phyloP scores from a whole-genome alignment of 192 early-diverging fungal genomes.

The Podila clonocystis region DNA sequence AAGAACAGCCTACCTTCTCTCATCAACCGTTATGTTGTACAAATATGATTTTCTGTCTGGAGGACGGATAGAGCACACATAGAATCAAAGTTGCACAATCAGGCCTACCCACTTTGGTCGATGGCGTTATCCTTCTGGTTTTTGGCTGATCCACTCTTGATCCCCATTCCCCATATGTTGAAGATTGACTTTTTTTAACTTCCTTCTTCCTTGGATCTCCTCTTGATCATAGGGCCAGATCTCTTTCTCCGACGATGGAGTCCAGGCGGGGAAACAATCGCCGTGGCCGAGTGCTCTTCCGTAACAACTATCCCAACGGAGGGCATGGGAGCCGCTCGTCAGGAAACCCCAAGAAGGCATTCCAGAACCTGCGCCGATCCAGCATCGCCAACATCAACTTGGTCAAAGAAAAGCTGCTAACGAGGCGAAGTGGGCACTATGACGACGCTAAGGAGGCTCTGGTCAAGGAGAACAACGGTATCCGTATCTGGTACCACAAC shows the following conservation, averaged over 20 bases:
- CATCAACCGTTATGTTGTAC: background rate
- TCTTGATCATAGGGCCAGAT: conserved; percentile 25
- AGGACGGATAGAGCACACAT: too few species aligned
- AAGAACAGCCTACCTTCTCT: background rate
- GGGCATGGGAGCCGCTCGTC: background rate
- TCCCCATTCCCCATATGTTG: background rate
- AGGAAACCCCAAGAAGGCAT: conserved; percentile 8
- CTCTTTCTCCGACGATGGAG: conserved; percentile 39
- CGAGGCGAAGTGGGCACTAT: conserved; percentile 52
- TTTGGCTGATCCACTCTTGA: background rate
- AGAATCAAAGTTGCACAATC: too few species aligned
- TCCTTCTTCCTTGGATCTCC: background rate
- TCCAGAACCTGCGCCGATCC: conserved; percentile 26
- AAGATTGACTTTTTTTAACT: conserved; percentile 1
- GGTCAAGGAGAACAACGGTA: conserved; percentile 62
- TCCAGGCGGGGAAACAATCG: conserved; percentile 15
- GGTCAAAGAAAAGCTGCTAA: conserved; percentile 30
- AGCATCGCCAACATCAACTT: conserved; percentile 48
- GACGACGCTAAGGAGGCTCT: conserved; percentile 61
- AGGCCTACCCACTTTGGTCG: background rate
- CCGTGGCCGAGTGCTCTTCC: conserved; percentile 22
- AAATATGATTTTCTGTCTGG: too few species aligned
- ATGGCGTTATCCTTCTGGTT: background rate
- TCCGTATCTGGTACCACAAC: conserved; percentile 68
- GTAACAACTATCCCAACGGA: conserved; percentile 7